Evolutionary conservation across 2,329 filamentous ascomycete species (phyloP).

Genomic region (Aaosphaeria pasadenensis): DNA sequence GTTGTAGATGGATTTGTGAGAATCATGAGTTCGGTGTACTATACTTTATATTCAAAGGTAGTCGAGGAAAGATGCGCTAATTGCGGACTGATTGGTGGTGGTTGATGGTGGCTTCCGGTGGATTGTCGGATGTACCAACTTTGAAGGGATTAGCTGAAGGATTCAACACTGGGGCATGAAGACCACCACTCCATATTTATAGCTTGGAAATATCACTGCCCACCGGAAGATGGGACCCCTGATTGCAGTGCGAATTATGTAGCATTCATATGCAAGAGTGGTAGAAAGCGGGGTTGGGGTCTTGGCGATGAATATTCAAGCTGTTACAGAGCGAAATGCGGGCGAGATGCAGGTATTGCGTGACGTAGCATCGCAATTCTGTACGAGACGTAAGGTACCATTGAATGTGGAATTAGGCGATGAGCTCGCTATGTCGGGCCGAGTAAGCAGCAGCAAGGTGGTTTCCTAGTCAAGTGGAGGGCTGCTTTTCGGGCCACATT

Average conservation of each 20-base stretch:
- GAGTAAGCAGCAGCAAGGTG: too few relatives aligned
- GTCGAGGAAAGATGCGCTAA: too few relatives aligned
- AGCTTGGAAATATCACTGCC: too few relatives aligned
- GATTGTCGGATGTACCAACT: slow-evolving; percentile 13
- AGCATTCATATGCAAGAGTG: neutral
- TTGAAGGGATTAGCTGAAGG: slow-evolving; percentile 5
- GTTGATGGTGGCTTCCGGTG: slow-evolving; percentile 2
- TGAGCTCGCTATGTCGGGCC: too few relatives aligned
- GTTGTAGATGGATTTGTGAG: neutral
- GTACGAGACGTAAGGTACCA: neutral
- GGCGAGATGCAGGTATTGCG: slow-evolving; percentile 3
- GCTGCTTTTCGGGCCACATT: too few relatives aligned
- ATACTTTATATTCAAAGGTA: neutral
- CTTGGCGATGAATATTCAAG: neutral
- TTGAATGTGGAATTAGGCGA: neutral
- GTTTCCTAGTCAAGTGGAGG: too few relatives aligned
- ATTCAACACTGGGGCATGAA: too few relatives aligned
- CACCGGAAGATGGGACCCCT: too few relatives aligned
- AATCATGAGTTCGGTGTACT: neutral
- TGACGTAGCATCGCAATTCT: slow-evolving; percentile 2
- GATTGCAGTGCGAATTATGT: neutral
- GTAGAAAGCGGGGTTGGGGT: slow-evolving; percentile 5
- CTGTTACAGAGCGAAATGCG: neutral
- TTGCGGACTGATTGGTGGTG: too few relatives aligned
- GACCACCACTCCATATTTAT: too few relatives aligned